These are phyloP conservation scores for Ophiosphaerella herpotricha DNA, from an alignment of 2,329 filamentous ascomycete genomes.

Conservation along the genomic window DNA sequence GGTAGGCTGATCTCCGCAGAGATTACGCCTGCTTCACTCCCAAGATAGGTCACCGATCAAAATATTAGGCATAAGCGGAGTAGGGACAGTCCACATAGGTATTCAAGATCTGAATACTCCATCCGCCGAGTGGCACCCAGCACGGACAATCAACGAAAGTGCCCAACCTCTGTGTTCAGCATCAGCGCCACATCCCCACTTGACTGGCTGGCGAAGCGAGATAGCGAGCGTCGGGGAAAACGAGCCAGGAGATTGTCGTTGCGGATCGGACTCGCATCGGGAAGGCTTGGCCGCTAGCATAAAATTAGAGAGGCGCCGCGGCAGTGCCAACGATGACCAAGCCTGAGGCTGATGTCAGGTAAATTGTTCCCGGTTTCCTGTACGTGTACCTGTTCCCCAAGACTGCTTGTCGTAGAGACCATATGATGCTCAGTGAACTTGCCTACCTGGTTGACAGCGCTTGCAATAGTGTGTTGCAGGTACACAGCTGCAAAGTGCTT, in stretches of 20 bases:
- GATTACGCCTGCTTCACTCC: no score
- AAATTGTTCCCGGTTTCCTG: not conserved
- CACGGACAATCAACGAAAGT: no score
- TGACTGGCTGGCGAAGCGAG: conserved; percentile 20
- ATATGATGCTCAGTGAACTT: no score
- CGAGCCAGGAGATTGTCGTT: conserved; percentile 15
- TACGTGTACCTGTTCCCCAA: no score
- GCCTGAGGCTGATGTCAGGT: not conserved
- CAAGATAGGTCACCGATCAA: no score
- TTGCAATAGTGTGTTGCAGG: conserved; percentile 10
- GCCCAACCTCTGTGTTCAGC: no score
- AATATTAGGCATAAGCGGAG: no score
- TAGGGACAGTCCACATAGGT: not conserved
- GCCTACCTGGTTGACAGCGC: conserved; percentile 1
- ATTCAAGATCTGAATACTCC: no score
- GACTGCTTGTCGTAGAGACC: no score
- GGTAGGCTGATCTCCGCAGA: no score
- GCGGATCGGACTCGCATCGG: conserved; percentile 12
- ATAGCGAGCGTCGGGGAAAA: conserved; percentile 17
- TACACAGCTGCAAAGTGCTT: not conserved
- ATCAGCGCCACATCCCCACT: not conserved
- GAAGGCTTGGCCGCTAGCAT: not conserved
- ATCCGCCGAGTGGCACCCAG: no score
- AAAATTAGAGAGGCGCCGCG: not conserved
- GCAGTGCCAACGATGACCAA: not conserved